These are phyloP conservation scores for Leptodermis oblonga DNA, from an alignment of 257 asterid genomes.

Conservation along the genomic window DNA sequence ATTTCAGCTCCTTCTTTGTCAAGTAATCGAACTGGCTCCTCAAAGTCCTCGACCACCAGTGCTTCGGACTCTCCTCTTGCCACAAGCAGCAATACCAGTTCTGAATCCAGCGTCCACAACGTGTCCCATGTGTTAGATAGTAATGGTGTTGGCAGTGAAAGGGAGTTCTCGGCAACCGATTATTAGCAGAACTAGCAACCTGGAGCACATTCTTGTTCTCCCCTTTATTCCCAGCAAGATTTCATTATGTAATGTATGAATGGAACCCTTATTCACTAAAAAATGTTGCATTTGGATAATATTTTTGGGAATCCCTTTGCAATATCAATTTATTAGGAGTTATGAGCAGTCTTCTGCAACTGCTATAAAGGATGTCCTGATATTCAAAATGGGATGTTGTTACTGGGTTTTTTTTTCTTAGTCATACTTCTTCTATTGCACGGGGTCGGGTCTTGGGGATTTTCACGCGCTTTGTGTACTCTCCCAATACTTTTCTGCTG, in stretches of 20 bases:
- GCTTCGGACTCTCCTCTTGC: slow-evolving; percentile 45
- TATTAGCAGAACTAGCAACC: slow-evolving; percentile 7
- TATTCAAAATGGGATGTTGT: neutral
- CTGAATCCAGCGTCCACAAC: slow-evolving; percentile 34
- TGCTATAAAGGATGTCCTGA: slow-evolving; percentile 11
- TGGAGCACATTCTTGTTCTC: neutral
- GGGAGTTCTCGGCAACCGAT: slow-evolving; percentile 9
- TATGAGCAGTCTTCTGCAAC: slow-evolving; percentile 3
- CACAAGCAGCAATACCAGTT: slow-evolving; percentile 44
- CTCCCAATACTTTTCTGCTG: no score
- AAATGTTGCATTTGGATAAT: slow-evolving; percentile 63
- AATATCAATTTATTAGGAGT: slow-evolving; percentile 24
- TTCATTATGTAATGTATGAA: neutral
- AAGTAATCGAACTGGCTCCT: slow-evolving; percentile 27
- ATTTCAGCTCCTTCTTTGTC: slow-evolving; percentile 26
- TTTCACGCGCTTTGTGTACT: no score
- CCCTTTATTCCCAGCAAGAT: neutral
- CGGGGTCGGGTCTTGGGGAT: no score
- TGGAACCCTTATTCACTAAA: neutral
- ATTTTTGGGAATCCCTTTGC: slow-evolving; percentile 58
- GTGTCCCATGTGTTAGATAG: slow-evolving; percentile 27
- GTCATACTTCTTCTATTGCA: no score
- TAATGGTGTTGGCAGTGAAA: slow-evolving; percentile 20
- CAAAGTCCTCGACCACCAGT: slow-evolving; percentile 28
- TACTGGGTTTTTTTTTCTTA: no score